Evolutionary conservation across 2,329 filamentous ascomycete genomes (phyloP), one percentile per base, ranked within the genome.

Genomic region (Colletotrichum gigasporum): DNA sequence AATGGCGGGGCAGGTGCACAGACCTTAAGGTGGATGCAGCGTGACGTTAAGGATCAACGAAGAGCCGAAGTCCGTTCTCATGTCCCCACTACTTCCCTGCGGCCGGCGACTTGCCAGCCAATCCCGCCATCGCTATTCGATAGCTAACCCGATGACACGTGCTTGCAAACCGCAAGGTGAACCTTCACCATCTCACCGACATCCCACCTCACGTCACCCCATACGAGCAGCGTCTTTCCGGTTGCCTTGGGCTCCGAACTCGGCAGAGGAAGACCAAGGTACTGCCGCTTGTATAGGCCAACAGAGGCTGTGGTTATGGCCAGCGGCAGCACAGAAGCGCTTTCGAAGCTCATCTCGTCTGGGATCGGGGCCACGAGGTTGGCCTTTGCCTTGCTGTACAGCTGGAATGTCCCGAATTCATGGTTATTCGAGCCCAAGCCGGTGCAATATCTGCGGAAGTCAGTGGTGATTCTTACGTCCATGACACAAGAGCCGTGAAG

Each of bases 161-260:
- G 30, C 35, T 20, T 39, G 35, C 35, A 48, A 28, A 16, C 14
- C 7, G 2, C 1, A 2, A n/a, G n/a, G n/a, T n/a, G 8, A 11
- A 37, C 12, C 34, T 37, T 54, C 37, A 42, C 26, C 16, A n/a
- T n/a, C n/a, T n/a, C n/a, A n/a, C n/a, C n/a, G n/a, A n/a, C n/a
- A n/a, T n/a, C n/a, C n/a, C n/a, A n/a, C n/a, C n/a, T n/a, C n/a
- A n/a, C n/a, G n/a, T n/a, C n/a, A n/a, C 84, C 84, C 81, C 83
- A 86, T 32, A 77, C 62, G 0, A 63, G 37, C 14, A 63, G 2
- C 5, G 54, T 47, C 11, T 16, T 81, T 6, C 50, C 50, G 0
- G 58, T 63, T 2, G 62, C 24, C 7, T 66, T 22, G 3, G 63
- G 20, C 0, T 44, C 51, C 1, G 59, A 45, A 2, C 10, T 34